Conservation (phyloP, 257 asterid species). For the Scutellaria minor region DNA sequence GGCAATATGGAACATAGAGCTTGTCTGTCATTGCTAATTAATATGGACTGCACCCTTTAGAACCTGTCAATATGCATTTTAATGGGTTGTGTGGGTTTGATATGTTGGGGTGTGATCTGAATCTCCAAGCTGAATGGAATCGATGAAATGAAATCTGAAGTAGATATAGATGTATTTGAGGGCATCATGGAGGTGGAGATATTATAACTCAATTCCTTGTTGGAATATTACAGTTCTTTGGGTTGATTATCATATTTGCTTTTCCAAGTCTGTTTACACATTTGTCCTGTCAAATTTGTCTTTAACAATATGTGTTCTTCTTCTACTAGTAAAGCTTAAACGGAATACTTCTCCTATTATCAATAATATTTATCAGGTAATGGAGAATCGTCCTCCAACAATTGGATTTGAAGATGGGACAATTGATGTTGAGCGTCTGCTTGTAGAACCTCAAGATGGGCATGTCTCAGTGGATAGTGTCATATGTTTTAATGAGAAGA, state of each 20-base stretch:
- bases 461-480: constrained; percentile 67
- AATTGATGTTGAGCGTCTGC: constrained; percentile 63
- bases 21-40: neutral
- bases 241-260: neutral
- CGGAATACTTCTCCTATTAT: constrained; percentile 25
- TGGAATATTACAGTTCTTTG: neutral
- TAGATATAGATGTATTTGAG: neutral
- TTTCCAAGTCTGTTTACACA: neutral
- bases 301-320: constrained; percentile 10
- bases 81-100: neutral
- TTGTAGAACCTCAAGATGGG: constrained; percentile 67
- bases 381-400: constrained; percentile 62
- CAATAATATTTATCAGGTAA: constrained; percentile 54
- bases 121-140: neutral
- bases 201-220: neutral
- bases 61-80: neutral
- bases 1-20: neutral
- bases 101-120: neutral
- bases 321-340: constrained; percentile 29
- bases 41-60: neutral
- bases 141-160: neutral
- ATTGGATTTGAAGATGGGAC: constrained; percentile 65
- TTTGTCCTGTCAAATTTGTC: constrained; percentile 13
- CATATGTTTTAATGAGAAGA: constrained; percentile 61
- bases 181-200: neutral